Conservation (phyloP, 495 filamentous ascomycete genomes). For the Neurospora sp. region DNA sequence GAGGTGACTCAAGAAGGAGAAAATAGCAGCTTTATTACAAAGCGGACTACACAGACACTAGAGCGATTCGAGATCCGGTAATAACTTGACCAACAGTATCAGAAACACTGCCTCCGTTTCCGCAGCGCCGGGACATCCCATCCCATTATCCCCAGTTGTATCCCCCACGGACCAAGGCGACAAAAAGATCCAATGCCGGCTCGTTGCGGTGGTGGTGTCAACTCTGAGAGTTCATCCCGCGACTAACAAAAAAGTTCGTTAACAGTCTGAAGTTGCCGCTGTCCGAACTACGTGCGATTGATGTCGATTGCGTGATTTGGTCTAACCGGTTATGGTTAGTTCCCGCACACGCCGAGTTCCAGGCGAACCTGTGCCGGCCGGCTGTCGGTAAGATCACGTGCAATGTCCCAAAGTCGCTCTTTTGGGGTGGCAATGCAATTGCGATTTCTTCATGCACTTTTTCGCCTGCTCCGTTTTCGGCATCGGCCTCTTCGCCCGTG, state of each 20-base stretch:
- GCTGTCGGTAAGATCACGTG: not conserved
- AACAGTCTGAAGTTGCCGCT: not conserved
- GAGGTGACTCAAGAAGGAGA: not conserved
- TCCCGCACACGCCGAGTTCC: not conserved
- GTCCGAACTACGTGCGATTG: constrained; percentile 13
- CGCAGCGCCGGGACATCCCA: not conserved
- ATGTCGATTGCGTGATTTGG: constrained; percentile 19
- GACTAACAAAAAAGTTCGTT: not conserved
- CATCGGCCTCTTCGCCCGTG: not conserved
- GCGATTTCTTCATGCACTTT: not conserved
- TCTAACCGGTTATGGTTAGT: constrained; percentile 11
- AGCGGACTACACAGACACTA: not conserved
- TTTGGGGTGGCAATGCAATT: not conserved
- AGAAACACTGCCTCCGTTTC: not conserved
- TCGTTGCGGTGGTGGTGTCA: not conserved
- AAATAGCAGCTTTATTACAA: not conserved
- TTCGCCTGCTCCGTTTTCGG: not conserved
- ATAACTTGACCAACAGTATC: not conserved
- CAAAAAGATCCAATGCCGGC: not conserved
- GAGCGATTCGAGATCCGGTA: not conserved
- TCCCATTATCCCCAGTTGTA: not conserved
- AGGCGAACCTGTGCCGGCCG: not conserved
- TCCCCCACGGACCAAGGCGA: not conserved
- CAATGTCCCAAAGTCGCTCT: not conserved
- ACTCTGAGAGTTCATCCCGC: not conserved